Evolutionary conservation across 768 basidiomycete species (phyloP).

Genomic region (Suillus subaureus): DNA sequence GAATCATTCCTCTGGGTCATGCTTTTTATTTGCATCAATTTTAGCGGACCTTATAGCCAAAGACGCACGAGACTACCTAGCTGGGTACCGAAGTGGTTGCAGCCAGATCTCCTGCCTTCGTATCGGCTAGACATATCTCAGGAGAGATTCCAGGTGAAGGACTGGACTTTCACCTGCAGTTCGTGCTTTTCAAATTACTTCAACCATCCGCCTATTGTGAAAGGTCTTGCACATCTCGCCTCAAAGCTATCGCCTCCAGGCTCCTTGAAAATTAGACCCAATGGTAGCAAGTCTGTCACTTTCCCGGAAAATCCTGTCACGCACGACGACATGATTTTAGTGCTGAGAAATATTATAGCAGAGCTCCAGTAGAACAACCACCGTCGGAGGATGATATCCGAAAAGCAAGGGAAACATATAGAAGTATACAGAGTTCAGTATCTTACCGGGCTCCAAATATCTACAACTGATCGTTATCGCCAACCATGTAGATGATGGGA

Average conservation of each 20-base stretch:
- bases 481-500: neutral
- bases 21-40: conserved; percentile 2
- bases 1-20: conserved; percentile 1
- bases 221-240: neutral
- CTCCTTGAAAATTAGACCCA: neutral
- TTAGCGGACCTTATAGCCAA: neutral
- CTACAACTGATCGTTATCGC: neutral
- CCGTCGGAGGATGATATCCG: neutral
- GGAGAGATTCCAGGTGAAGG: neutral
- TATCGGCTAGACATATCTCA: neutral
- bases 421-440: neutral
- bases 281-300: neutral
- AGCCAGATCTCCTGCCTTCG: neutral
- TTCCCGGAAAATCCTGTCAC: conserved; percentile 1
- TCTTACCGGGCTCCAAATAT: neutral
- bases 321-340: neutral
- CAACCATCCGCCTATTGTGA: neutral
- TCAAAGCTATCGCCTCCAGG: neutral
- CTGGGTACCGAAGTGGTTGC: neutral
- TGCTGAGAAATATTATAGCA: neutral
- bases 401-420: neutral
- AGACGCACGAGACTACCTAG: neutral
- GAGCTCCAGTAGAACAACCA: neutral
- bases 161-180: neutral
- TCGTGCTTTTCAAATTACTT: neutral